Evolutionary conservation across 2,329 filamentous ascomycete genomes (phyloP).

Genomic region (Beauveria australis): DNA sequence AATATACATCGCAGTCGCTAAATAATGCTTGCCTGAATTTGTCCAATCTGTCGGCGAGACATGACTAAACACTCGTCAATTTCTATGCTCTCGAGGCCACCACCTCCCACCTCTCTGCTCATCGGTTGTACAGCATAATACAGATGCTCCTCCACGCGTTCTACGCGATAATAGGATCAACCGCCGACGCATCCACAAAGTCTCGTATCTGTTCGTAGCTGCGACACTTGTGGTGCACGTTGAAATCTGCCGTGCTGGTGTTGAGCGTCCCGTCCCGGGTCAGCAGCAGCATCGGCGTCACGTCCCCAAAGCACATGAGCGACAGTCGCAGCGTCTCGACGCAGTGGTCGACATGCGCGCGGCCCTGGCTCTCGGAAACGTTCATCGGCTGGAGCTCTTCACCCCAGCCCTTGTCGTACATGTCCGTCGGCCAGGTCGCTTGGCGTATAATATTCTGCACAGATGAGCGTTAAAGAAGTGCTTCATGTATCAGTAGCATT

Average conservation of each 20-base stretch:
- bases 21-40: not conserved
- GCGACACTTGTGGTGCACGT: slow-evolving; percentile 9
- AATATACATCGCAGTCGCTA: too few relatives aligned
- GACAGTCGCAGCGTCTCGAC: slow-evolving; percentile 13
- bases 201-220: slow-evolving; percentile 4
- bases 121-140: not conserved
- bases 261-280: not conserved
- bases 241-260: not conserved
- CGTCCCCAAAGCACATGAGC: slow-evolving; percentile 14
- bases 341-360: slow-evolving; percentile 13
- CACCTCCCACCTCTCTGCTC: not conserved
- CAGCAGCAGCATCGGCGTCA: slow-evolving; percentile 10
- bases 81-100: not conserved
- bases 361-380: not conserved
- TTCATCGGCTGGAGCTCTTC: not conserved
- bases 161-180: not conserved
- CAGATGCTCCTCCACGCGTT: not conserved
- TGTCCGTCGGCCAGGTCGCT: slow-evolving; percentile 10
- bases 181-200: not conserved
- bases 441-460: slow-evolving; percentile 12
- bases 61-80: too few relatives aligned
- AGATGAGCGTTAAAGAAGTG: not conserved
- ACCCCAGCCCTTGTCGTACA: slow-evolving; percentile 4
- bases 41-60: not conserved
- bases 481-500: not conserved